Conservation (phyloP, 2,329 filamentous ascomycete genomes). For the Fusarium sp. region DNA sequence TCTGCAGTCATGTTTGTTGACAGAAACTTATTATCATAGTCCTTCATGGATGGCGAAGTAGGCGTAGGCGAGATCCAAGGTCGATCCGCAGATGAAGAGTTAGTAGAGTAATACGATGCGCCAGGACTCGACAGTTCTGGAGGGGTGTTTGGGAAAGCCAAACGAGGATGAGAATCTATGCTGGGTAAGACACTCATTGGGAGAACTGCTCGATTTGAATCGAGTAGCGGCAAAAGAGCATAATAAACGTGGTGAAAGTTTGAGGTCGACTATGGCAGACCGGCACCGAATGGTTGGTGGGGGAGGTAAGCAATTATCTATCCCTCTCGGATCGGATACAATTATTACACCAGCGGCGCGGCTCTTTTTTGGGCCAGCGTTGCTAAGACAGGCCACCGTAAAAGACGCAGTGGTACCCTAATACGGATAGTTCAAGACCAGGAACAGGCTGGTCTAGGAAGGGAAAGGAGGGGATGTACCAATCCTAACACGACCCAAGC, state of each 20-base stretch:
- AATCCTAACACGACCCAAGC: constrained; percentile 50
- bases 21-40: constrained; percentile 65
- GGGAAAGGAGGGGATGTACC: constrained; percentile 44
- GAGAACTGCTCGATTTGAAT: constrained; percentile 51
- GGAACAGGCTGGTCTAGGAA: constrained; percentile 46
- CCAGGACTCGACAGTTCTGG: constrained; percentile 67
- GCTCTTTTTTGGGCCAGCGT: constrained; percentile 35
- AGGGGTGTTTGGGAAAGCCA: constrained; percentile 66
- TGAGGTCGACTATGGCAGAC: constrained; percentile 35
- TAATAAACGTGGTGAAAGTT: constrained; percentile 33
- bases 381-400: constrained; percentile 48
- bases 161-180: constrained; percentile 63
- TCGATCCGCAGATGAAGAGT: constrained; percentile 59
- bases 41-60: constrained; percentile 68
- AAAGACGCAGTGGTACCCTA: constrained; percentile 44
- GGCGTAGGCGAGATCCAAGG: constrained; percentile 57
- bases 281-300: constrained; percentile 31
- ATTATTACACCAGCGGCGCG: constrained; percentile 48
- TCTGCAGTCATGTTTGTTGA: constrained; percentile 58
- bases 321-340: constrained; percentile 42
- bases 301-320: constrained; percentile 46
- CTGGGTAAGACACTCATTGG: constrained; percentile 69
- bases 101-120: constrained; percentile 61
- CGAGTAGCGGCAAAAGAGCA: constrained; percentile 45
- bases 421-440: constrained; percentile 47